A percentile compares a stretch with the other conserved stretches of the same genome.
Conservation (phyloP, 306 rosid species). For the Cercis canadensis region DNA sequence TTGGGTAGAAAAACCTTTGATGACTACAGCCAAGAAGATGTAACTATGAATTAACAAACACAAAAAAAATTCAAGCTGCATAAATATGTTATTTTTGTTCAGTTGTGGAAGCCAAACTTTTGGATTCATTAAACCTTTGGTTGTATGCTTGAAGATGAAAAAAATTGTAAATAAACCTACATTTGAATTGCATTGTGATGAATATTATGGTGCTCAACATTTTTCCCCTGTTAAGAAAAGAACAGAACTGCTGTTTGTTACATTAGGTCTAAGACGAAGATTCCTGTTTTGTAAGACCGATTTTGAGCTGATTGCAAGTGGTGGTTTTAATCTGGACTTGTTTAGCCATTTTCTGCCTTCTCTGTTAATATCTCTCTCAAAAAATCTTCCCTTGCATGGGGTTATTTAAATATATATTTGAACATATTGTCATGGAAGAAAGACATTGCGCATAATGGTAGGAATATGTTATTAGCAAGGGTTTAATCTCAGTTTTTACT, state of each 20-base stretch:
- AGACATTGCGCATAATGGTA: background rate
- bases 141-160: background rate
- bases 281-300: background rate
- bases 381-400: no score
- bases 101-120: background rate
- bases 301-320: background rate
- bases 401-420: no score
- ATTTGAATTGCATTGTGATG: background rate
- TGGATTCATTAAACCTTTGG: background rate
- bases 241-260: background rate
- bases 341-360: background rate
- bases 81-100: background rate
- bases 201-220: background rate
- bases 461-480: background rate
- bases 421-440: background rate
- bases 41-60: background rate
- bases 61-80: background rate
- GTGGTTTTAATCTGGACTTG: background rate
- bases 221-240: background rate
- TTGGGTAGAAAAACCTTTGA: conserved; percentile 1
- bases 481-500: background rate
- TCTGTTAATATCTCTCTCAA: no score
- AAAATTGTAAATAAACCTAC: no score
- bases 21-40: background rate
- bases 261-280: background rate